Percentiles rank a stretch among this genome's conserved stretches.
Conservation (phyloP, 2,329 filamentous ascomycete species). For the Cyclaneusma minus region DNA sequence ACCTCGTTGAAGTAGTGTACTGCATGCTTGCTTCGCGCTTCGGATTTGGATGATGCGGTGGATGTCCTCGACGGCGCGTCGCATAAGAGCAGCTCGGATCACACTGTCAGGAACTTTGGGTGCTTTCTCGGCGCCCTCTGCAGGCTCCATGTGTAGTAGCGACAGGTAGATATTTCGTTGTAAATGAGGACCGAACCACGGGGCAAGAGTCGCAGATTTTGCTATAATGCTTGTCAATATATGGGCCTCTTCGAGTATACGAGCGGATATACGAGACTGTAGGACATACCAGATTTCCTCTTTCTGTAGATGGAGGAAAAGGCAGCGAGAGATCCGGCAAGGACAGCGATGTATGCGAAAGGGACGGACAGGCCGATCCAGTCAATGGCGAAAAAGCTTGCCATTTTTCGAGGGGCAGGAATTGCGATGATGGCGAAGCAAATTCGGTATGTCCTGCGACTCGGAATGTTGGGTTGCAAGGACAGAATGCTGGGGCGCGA, state of each 20-base stretch:
- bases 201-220: constrained; percentile 70
- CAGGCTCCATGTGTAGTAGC: constrained; percentile 63
- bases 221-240: constrained; percentile 27
- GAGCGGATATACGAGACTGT: constrained; percentile 2
- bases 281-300: constrained; percentile 60
- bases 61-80: constrained; percentile 86
- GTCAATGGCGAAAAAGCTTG: constrained; percentile 30
- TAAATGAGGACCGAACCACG: constrained; percentile 86
- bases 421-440: constrained; percentile 1
- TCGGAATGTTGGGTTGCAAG: too few relatives aligned
- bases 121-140: constrained; percentile 47
- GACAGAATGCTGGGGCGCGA: too few relatives aligned
- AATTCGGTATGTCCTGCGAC: constrained; percentile 2
- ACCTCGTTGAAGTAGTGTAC: constrained; percentile 69
- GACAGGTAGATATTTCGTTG: constrained; percentile 92
- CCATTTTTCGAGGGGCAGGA: neutral
- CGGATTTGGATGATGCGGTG: constrained; percentile 79
- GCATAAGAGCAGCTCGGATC: constrained; percentile 73
- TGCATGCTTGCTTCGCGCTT: constrained; percentile 75
- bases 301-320: constrained; percentile 91
- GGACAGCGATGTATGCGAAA: constrained; percentile 75
- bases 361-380: constrained; percentile 79
- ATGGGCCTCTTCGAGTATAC: constrained; percentile 3
- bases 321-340: constrained; percentile 75
- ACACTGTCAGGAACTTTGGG: constrained; percentile 66